Conservation (phyloP, 768 basidiomycete genomes). For the Termitomyces sp. region DNA sequence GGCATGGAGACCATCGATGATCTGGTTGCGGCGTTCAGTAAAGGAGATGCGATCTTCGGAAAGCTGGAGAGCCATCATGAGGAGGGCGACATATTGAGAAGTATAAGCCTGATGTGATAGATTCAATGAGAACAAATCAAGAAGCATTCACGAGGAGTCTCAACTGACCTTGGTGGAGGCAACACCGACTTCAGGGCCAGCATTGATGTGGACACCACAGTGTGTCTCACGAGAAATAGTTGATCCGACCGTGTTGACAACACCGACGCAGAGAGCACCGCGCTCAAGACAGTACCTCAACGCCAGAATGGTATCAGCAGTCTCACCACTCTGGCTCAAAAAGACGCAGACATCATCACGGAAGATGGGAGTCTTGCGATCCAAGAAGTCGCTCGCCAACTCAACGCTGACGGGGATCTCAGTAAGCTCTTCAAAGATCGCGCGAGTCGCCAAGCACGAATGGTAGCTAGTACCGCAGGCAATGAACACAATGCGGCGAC, state of each 20-base stretch:
- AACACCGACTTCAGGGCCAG: conserved; percentile 97
- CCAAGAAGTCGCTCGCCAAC: conserved; percentile 96
- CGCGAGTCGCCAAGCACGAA: conserved; percentile 92
- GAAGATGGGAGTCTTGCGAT: conserved; percentile 99
- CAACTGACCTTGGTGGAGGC: conserved; percentile 86
- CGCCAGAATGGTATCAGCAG: conserved; percentile 95
- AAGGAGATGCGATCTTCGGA: conserved; percentile 96
- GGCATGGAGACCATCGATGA: conserved; percentile 90
- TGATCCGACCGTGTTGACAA: conserved; percentile 98
- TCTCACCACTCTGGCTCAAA: conserved; percentile 97
- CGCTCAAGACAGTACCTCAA: conserved; percentile 95
- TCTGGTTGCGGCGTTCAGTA: conserved; percentile 83
- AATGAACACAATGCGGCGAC: conserved; percentile 91
- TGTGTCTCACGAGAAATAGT: conserved; percentile 98
- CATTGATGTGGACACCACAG: conserved; percentile 99
- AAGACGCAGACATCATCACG: conserved; percentile 96
- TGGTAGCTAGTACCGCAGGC: conserved; percentile 99
- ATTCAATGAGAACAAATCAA: background rate
- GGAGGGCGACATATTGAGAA: conserved; percentile 95
- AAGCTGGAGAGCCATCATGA: conserved; percentile 98
- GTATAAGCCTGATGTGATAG: conserved; percentile 73
- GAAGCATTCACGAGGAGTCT: background rate
- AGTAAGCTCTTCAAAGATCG: conserved; percentile 97
- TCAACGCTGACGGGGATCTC: conserved; percentile 98
- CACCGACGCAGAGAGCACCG: conserved; percentile 93